Base-by-base conservation (phyloP, 2,329 filamentous ascomycete species). In the Curvularia sp. region DNA sequence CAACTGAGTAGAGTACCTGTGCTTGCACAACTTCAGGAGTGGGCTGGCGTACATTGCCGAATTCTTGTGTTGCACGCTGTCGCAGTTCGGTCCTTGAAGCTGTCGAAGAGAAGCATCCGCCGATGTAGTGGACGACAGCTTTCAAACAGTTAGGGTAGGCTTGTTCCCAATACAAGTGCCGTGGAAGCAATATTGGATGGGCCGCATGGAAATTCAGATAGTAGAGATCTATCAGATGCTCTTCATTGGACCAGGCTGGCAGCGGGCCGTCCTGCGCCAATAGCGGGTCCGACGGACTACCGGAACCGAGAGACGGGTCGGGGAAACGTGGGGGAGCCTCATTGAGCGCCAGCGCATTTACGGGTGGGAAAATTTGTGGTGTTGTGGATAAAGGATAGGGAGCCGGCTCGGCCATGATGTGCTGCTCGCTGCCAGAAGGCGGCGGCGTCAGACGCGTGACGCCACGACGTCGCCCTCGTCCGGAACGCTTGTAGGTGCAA, bases 1-100 rank as follows among this genome's bases (percentile, higher is more conserved):
- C 87, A 58, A 96, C 87, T 13, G 91, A 84, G 51, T 92, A 83
- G 3, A 96, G 80, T 44, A 96, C 77, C 72, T 92, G 83, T 2
- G 90, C 87, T 77, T 96, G 92, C 0, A 95, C 86, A 15, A 87
- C 78, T 69, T 87, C 89, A 0, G 65, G 56, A 15, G 65, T 63
- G n/a, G 54, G 26, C 12, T 69, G 63, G 10, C 57, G 47, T 12
- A 47, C 51, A 15, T 53, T 22, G 33, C 61, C 38, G n/a, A 71
- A 38, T 10, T 62, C 56, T 26, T 49, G 50, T 28, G 42, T 53
- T 3, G 62, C 58, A 1, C 49, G 48, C 28, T 69, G 58, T 48
- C 77, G 75, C 53, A 81, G 78, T 1, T 66, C 59, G 44, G 79
- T 76, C 38, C 74, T 76, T 1, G 77, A 74, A 15, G 72, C 71